phyloP scores from a whole-genome alignment of 2,329 filamentous ascomycete genomes.

The Polychaeton citri region DNA sequence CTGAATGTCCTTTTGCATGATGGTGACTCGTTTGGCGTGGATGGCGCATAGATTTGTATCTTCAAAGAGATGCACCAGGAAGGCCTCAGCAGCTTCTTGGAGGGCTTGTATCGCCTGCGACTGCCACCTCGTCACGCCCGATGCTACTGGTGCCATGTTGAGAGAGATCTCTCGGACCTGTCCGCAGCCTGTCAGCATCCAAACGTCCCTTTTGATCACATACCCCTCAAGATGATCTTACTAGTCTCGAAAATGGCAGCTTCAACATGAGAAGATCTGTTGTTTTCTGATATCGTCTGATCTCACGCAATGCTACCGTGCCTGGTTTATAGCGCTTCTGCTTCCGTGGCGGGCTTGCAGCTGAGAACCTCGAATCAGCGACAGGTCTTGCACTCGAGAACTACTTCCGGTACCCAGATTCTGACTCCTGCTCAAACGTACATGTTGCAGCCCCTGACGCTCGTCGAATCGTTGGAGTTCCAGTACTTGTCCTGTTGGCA shows the following conservation, averaged over 20 bases:
- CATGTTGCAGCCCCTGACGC: background rate
- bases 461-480: background rate
- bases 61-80: slow-evolving; percentile 95
- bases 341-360: slow-evolving; percentile 11
- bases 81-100: slow-evolving; percentile 97
- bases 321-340: slow-evolving; percentile 36
- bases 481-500: background rate
- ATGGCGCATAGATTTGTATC: slow-evolving; percentile 98
- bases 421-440: background rate
- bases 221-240: slow-evolving; percentile 14
- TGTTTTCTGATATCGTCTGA: slow-evolving; percentile 94
- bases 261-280: slow-evolving; percentile 94
- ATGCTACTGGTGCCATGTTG: slow-evolving; percentile 65
- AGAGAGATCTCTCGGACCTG: slow-evolving; percentile 81
- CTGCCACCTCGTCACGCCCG: slow-evolving; percentile 78
- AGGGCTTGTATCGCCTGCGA: slow-evolving; percentile 93
- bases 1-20: slow-evolving; percentile 96
- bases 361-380: too few relatives aligned
- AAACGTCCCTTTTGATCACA: background rate
- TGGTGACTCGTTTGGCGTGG: slow-evolving; percentile 98
- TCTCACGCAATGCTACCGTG: slow-evolving; percentile 96
- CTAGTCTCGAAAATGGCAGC: slow-evolving; percentile 93
- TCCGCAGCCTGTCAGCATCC: slow-evolving; percentile 1
- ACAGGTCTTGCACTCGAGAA: too few relatives aligned
- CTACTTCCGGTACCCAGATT: background rate